Evolutionary conservation across 148 eudicot genomes (phyloP).

Genomic region (Drosera capensis): DNA sequence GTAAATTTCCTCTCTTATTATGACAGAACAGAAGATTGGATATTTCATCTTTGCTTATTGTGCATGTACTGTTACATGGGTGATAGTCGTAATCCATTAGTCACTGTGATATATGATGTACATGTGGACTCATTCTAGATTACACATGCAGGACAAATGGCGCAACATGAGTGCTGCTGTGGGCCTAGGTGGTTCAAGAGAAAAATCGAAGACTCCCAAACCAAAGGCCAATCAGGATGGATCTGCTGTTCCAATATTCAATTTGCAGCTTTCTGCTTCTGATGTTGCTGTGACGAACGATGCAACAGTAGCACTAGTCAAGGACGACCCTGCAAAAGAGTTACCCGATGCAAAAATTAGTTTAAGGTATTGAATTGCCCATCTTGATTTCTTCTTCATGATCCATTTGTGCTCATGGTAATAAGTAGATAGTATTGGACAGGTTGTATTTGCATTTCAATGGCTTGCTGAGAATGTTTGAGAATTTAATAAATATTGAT

Average conservation of each 20-base stretch:
- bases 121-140: background rate
- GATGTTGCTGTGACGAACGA: constrained; percentile 16
- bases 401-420: background rate
- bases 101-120: background rate
- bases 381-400: background rate
- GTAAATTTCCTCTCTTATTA: background rate
- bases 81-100: background rate
- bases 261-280: constrained; percentile 12
- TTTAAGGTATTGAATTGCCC: constrained; percentile 23
- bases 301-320: constrained; percentile 22
- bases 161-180: constrained; percentile 64
- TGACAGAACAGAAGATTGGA: background rate
- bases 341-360: constrained; percentile 38
- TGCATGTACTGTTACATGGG: background rate
- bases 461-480: too few relatives aligned
- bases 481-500: too few relatives aligned
- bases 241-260: constrained; percentile 19
- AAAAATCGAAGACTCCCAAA: constrained; percentile 35
- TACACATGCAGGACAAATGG: constrained; percentile 66
- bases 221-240: constrained; percentile 33
- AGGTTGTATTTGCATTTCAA: too few relatives aligned
- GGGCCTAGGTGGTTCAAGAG: constrained; percentile 48
- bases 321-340: constrained; percentile 39
- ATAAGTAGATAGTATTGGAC: background rate
- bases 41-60: too few relatives aligned